Conservation (phyloP, 2,329 filamentous ascomycete genomes). For the Macrophomina tecta region DNA sequence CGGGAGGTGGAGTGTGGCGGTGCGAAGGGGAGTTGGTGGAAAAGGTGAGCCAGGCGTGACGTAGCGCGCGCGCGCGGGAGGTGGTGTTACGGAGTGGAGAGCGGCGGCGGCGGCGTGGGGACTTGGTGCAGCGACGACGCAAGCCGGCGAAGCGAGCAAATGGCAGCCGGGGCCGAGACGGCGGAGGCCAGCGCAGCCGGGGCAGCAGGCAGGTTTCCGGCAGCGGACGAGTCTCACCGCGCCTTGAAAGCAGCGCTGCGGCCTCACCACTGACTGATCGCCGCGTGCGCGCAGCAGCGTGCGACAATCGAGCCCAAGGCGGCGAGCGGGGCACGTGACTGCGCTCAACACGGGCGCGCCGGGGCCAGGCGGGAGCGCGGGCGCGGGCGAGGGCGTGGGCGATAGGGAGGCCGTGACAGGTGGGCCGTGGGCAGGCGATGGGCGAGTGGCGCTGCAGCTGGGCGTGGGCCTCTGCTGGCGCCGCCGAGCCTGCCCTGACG, state of each 20-base stretch:
- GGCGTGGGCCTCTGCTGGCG: not conserved
- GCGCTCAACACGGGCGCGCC: too few relatives aligned
- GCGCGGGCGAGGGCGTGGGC: not conserved
- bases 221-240: slow-evolving; percentile 13
- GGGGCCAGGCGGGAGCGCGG: too few relatives aligned
- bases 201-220: slow-evolving; percentile 2
- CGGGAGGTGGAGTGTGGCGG: slow-evolving; percentile 17
- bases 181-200: not conserved
- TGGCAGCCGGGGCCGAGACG: not conserved
- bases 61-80: slow-evolving; percentile 2
- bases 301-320: slow-evolving; percentile 10
- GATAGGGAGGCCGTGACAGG: not conserved
- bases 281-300: slow-evolving; percentile 2
- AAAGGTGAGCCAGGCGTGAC: slow-evolving; percentile 11
- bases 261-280: slow-evolving; percentile 16
- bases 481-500: slow-evolving; percentile 9
- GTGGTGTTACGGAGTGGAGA: slow-evolving; percentile 25
- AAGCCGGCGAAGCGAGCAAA: not conserved
- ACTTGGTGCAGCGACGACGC: not conserved
- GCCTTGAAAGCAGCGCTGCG: not conserved
- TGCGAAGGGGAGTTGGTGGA: slow-evolving; percentile 7
- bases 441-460: not conserved
- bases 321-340: not conserved
- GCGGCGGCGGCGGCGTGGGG: not conserved
- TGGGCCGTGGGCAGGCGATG: too few relatives aligned